Evolutionary conservation across 768 basidiomycete species (phyloP).

Genomic region (Hericium erinaceus): DNA sequence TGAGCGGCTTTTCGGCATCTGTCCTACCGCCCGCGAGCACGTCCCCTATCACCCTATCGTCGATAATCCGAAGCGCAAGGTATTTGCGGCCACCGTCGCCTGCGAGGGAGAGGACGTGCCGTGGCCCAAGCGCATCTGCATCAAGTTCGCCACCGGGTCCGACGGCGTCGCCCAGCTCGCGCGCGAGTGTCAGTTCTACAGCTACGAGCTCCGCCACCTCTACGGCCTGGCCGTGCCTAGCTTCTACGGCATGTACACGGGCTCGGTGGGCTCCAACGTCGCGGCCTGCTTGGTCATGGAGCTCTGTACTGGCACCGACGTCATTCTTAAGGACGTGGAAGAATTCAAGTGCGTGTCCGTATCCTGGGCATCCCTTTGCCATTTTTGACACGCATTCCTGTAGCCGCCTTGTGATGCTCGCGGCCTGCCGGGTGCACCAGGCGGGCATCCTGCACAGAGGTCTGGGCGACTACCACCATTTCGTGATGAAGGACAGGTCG

Average conservation of each 20-base stretch:
- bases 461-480: constrained; percentile 3
- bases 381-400: neutral
- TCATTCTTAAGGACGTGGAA: neutral
- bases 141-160: constrained; percentile 3
- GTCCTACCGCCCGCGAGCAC: neutral
- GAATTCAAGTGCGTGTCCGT: constrained; percentile 5
- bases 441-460: constrained; percentile 3
- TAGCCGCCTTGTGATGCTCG: constrained; percentile 6
- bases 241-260: constrained; percentile 3
- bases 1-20: neutral
- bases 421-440: constrained; percentile 3
- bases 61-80: constrained; percentile 1
- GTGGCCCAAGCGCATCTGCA: neutral
- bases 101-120: neutral
- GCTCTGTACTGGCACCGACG: constrained; percentile 1
- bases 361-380: neutral
- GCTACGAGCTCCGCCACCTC: neutral
- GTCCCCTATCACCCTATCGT: neutral
- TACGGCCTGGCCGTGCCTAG: constrained; percentile 2
- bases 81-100: constrained; percentile 2
- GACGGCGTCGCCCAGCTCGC: neutral
- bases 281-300: constrained; percentile 4
- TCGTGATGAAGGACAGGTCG: constrained; percentile 5
- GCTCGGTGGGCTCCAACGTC: neutral
- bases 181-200: neutral